phyloP scores from a whole-genome alignment of 1,139 yeast genomes.

The Saccharomyces hybrid region DNA sequence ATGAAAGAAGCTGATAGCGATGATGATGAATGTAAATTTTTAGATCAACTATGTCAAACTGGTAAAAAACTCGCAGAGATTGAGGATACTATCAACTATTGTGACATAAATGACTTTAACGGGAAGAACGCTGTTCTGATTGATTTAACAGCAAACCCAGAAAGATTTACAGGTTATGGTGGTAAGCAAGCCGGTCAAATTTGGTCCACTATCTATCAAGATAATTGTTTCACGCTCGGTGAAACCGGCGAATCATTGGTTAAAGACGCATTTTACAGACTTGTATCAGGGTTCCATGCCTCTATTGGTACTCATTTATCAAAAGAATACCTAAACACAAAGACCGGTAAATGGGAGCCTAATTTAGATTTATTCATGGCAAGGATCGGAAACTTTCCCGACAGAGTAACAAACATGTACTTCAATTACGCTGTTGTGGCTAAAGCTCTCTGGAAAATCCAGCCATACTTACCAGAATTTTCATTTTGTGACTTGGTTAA shows the following conservation, averaged over 20 bases:
- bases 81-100: slow-evolving; percentile 37
- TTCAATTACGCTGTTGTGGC: slow-evolving; percentile 86
- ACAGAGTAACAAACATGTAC: slow-evolving; percentile 80
- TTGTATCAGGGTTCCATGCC: slow-evolving; percentile 91
- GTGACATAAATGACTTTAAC: slow-evolving; percentile 37
- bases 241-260: slow-evolving; percentile 58
- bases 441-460: slow-evolving; percentile 66
- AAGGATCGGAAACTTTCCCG: slow-evolving; percentile 84
- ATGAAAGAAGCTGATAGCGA: slow-evolving; percentile 30
- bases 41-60: slow-evolving; percentile 27
- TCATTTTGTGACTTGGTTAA: slow-evolving; percentile 47
- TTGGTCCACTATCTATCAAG: slow-evolving; percentile 89
- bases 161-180: slow-evolving; percentile 92
- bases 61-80: slow-evolving; percentile 7
- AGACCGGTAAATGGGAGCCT: slow-evolving; percentile 76
- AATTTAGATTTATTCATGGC: slow-evolving; percentile 74
- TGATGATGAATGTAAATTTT: slow-evolving; percentile 30
- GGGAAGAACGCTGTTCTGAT: slow-evolving; percentile 63
- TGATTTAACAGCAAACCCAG: slow-evolving; percentile 82
- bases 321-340: slow-evolving; percentile 70
- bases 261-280: slow-evolving; percentile 77
- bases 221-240: slow-evolving; percentile 68
- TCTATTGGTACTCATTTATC: slow-evolving; percentile 91
- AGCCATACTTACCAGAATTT: slow-evolving; percentile 40
- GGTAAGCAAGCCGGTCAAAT: slow-evolving; percentile 88